Conservation (phyloP, 495 filamentous ascomycete species). For the Glonium stellatum region DNA sequence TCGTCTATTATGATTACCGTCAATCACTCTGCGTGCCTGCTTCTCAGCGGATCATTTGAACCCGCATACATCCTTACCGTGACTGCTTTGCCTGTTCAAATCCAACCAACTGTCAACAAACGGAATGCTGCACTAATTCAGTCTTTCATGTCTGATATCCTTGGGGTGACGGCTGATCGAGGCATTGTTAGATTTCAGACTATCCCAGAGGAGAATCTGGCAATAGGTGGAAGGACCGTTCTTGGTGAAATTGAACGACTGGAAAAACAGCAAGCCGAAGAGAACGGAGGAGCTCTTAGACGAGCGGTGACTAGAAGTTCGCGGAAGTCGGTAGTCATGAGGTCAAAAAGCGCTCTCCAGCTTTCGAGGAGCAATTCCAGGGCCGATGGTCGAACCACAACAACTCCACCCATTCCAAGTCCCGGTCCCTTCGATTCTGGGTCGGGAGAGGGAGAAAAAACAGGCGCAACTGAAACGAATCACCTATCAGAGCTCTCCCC, state of each 20-base stretch:
- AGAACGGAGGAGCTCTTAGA: constrained; percentile 28
- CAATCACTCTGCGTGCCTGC: constrained; percentile 65
- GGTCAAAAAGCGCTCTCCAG: constrained; percentile 22
- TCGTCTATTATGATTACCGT: constrained; percentile 65
- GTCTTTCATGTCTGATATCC: constrained; percentile 55
- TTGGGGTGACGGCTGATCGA: constrained; percentile 55
- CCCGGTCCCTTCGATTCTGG: constrained; percentile 23
- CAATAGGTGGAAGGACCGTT: constrained; percentile 61
- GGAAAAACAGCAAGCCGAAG: constrained; percentile 40
- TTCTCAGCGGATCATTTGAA: constrained; percentile 66
- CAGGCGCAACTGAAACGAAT: neutral
- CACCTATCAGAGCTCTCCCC: constrained; percentile 6
- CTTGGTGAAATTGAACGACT: constrained; percentile 60
- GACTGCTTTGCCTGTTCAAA: constrained; percentile 57
- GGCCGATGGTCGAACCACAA: neutral
- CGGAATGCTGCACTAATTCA: constrained; percentile 73
- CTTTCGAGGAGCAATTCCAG: constrained; percentile 16
- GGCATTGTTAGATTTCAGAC: constrained; percentile 67
- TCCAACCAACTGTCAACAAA: constrained; percentile 73
- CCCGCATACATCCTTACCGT: constrained; percentile 77
- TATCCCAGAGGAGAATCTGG: constrained; percentile 61
- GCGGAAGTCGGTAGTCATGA: constrained; percentile 13
- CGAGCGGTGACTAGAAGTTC: constrained; percentile 23
- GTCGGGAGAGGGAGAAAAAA: constrained; percentile 9
- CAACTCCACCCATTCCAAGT: constrained; percentile 16